Conservation (phyloP, 2,329 filamentous ascomycete genomes). For the Epichloe gansuensis region DNA sequence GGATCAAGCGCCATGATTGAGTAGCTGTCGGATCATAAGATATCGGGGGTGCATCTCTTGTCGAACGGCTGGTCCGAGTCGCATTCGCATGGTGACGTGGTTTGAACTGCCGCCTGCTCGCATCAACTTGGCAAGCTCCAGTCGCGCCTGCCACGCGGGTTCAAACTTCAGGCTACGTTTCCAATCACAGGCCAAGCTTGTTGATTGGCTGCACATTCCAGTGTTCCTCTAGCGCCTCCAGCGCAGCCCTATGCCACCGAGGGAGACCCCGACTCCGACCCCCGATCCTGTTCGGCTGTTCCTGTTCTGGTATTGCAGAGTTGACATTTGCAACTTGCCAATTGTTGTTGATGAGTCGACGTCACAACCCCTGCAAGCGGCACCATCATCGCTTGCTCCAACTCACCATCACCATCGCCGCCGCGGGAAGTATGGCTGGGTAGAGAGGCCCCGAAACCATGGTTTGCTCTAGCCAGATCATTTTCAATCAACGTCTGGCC, state of each 20-base stretch:
- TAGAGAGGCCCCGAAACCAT: not conserved
- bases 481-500: not conserved
- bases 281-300: not conserved
- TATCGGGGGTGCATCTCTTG: conserved; percentile 3
- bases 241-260: not conserved
- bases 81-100: conserved; percentile 7
- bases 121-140: not conserved
- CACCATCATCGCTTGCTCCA: too few relatives aligned
- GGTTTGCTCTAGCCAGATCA: not conserved
- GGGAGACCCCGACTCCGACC: not conserved
- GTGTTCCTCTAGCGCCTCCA: too few relatives aligned
- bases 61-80: not conserved
- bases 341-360: not conserved
- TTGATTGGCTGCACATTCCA: not conserved
- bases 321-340: not conserved
- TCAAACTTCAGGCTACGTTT: conserved; percentile 11
- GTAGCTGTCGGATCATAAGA: conserved; percentile 9
- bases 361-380: not conserved
- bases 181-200: not conserved
- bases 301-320: too few relatives aligned
- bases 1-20: conserved; percentile 52
- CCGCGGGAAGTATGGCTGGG: not conserved
- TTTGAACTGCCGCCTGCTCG: not conserved
- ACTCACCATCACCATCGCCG: not conserved
- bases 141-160: not conserved